These are phyloP conservation scores for Parmelia sp. DNA, from an alignment of 495 filamentous ascomycete genomes.

Conservation along the genomic window DNA sequence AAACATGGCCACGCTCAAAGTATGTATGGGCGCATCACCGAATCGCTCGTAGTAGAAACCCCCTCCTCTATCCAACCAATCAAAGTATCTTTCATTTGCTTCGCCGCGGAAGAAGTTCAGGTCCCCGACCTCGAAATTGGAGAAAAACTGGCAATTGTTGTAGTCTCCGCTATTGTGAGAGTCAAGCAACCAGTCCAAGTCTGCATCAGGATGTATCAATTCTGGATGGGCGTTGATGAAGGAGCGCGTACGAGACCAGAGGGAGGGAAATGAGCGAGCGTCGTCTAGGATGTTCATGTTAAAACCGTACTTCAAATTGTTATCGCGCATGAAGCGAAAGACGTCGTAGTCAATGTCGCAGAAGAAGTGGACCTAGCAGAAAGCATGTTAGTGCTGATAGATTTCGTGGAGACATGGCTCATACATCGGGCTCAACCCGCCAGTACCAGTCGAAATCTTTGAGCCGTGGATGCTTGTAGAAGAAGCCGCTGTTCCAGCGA, in stretches of 20 bases:
- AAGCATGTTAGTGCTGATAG: conserved; percentile 1
- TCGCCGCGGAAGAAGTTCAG: conserved; percentile 53
- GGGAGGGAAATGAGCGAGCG: conserved; percentile 43
- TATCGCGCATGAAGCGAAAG: conserved; percentile 80
- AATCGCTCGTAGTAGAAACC: conserved; percentile 60
- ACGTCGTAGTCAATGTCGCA: conserved; percentile 86
- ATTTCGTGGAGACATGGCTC: conserved; percentile 36
- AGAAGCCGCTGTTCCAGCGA: conserved; percentile 80
- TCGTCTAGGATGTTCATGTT: conserved; percentile 52
- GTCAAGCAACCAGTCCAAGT: conserved; percentile 45
- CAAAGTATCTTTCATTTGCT: conserved; percentile 52
- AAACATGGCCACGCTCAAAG: conserved; percentile 46
- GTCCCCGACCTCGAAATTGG: conserved; percentile 59
- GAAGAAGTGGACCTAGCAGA: conserved; percentile 34
- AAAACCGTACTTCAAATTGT: conserved; percentile 77
- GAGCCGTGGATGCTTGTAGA: conserved; percentile 81
- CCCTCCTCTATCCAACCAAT: conserved; percentile 50
- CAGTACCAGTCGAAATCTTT: conserved; percentile 70
- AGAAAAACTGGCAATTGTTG: conserved; percentile 51
- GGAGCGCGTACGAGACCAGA: conserved; percentile 41
- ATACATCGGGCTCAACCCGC: conserved; percentile 76
- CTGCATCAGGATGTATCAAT: conserved; percentile 44
- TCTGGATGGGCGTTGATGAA: conserved; percentile 44
- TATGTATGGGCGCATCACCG: conserved; percentile 61
- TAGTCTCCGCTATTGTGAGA: conserved; percentile 35